Base-by-base conservation (phyloP, 1,284 basidiomycete genomes). In the Ceratobasidium sp. region DNA sequence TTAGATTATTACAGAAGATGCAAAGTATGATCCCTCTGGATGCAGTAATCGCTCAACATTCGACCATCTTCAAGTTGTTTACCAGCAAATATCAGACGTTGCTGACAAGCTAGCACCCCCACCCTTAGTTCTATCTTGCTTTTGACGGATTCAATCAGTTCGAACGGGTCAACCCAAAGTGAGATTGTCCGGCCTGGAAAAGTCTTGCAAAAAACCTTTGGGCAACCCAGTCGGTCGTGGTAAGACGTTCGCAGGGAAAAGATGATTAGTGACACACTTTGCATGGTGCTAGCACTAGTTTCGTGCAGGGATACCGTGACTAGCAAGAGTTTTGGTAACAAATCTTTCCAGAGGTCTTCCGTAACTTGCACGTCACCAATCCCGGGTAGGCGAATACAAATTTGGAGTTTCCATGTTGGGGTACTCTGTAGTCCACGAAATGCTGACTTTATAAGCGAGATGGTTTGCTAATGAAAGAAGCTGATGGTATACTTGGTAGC, bases 101-200 rank as follows among this genome's bases (percentile, higher is more conserved):
- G 52, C 52, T 54, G 18, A 18, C 18, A 54, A 23, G 52, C 18
- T 14, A 12, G 94, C 79, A 96, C 96, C 41, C 95, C 95, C 86
- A 96, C 95, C 89, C 96, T 96, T 88, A 96, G 95, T 85, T 96
- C 95, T 83, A 97, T 96, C 87, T 97, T 97, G 85, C 93, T 90
- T 89, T 97, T 96, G 88, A 97, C 96, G 90, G 97, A 97, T 90
- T 98, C 96, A 87, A 98, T 97, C 81, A 96, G 97, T 89, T 97
- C 38, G 8, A 38, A 38, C 38, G 38, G 38, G 38, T 38, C 38
- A 8, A 38, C 38, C 38, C 38, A 38, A 8, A 38, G 38, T 38
- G 38, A 38, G 8, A 38, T 38, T 3, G 38, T 38, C 38, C 38
- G 38, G 4, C 38, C 38, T 38, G 38, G 3, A 3, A 38, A 38